Percentiles rank a stretch among this genome's conserved stretches.
phyloP scores from a whole-genome alignment of 169 alveolate genomes.

The Plasmodium gonderi region DNA sequence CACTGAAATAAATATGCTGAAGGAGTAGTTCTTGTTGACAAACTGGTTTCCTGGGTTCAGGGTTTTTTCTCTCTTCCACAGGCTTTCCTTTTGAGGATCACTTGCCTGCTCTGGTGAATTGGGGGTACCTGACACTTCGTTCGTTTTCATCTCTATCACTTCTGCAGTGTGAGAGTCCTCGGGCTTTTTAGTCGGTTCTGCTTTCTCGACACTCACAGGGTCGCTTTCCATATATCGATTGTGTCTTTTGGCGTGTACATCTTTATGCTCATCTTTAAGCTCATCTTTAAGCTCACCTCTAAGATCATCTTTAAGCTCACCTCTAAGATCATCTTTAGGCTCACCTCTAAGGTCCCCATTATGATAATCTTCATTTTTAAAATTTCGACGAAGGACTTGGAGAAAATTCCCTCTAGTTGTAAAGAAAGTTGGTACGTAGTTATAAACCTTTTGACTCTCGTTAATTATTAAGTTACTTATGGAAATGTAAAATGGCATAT shows the following conservation, averaged over 20 bases:
- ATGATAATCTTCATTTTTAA: not conserved
- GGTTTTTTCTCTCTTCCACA: not conserved
- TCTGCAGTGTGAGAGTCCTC: too few relatives aligned
- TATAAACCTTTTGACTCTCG: constrained; percentile 41
- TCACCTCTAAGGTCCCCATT: not conserved
- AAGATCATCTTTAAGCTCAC: not conserved
- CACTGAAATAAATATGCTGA: constrained; percentile 24
- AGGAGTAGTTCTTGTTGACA: not conserved
- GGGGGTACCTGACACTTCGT: not conserved
- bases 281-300: not conserved
- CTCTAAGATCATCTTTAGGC: not conserved
- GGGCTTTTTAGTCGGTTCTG: too few relatives aligned
- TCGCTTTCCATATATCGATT: too few relatives aligned
- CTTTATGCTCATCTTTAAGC: not conserved
- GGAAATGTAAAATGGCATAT: constrained; percentile 38
- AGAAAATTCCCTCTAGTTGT: constrained; percentile 10
- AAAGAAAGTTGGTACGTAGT: constrained; percentile 47
- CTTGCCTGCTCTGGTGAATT: too few relatives aligned
- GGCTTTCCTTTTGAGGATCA: too few relatives aligned
- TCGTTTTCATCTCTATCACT: not conserved
- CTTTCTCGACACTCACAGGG: too few relatives aligned
- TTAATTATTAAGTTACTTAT: constrained; percentile 17
- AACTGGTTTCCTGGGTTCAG: not conserved
- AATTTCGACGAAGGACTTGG: not conserved
- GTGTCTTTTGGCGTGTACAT: too few relatives aligned